Percentiles rank a stretch among this genome's conserved stretches.
phyloP scores from a whole-genome alignment of 1,139 yeast genomes.

The Fermentozyma sake region DNA sequence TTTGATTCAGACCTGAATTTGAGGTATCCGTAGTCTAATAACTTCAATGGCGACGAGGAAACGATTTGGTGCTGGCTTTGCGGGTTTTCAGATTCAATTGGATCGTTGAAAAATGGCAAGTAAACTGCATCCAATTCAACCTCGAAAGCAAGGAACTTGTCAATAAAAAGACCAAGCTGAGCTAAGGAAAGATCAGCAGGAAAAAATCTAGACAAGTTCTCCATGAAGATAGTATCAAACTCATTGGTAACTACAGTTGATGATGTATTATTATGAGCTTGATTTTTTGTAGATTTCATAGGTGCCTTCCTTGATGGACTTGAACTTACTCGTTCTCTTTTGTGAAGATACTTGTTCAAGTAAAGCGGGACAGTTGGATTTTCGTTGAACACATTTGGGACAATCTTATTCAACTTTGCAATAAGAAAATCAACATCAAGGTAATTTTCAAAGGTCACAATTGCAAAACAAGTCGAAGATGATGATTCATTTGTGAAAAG shows the following conservation, averaged over 20 bases:
- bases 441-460: constrained; percentile 33
- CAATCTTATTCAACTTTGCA: constrained; percentile 13
- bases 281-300: background rate
- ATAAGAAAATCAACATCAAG: constrained; percentile 33
- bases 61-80: constrained; percentile 2
- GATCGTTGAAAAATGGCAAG: constrained; percentile 41
- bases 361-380: constrained; percentile 13
- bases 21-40: constrained; percentile 29
- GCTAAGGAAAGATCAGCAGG: constrained; percentile 15
- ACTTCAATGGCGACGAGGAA: constrained; percentile 8
- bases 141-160: constrained; percentile 30
- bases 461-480: constrained; percentile 21
- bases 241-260: background rate
- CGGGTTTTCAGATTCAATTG: constrained; percentile 11
- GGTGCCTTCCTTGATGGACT: constrained; percentile 1
- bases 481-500: constrained; percentile 16
- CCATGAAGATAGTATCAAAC: constrained; percentile 39
- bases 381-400: constrained; percentile 33
- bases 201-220: constrained; percentile 35
- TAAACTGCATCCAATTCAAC: constrained; percentile 42
- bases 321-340: constrained; percentile 15
- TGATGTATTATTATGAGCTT: background rate
- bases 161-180: constrained; percentile 19
- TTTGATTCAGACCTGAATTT: constrained; percentile 16
- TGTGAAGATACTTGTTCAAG: constrained; percentile 12